Base-by-base conservation (phyloP, 306 rosid species). In the Vigna reflexopilosa region DNA sequence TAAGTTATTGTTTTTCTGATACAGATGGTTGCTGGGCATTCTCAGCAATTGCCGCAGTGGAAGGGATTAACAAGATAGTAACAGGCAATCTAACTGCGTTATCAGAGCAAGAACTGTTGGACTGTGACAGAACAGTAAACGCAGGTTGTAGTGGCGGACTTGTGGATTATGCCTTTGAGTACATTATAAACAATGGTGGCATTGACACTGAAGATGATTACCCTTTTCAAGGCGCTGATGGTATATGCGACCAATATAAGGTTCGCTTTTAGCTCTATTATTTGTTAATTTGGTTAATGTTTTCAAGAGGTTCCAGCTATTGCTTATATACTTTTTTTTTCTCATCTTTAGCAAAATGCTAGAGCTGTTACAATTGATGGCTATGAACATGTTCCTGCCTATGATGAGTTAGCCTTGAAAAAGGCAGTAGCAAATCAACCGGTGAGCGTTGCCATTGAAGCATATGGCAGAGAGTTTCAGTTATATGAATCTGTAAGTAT, bases 1-100 rank as follows among this genome's bases (percentile, higher is more conserved):
- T 15, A 32, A 9, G 22, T 62, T 11, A 42, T 1, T 24, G 1
- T 68, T 15, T 20, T 67, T 12, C 47, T 24, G 7, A 51, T 83
- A 84, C 71, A 94, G 98, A 94, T 89, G 88, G 98, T 70, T 92
- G 96, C 88, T 92, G 98, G 98, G 97, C 98, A 30, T 94, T 92
- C 86, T 84, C 98, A 40, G 82, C 96, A 7, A 36, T 90, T 32
- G 54, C 85, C 42, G 84, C 98, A 0, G 96, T 94, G 20, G 98
- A 94, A 87, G 97, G 96, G 26, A 84, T 94, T 69, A 94, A 92
- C 57, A 79, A 92, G 91, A 83, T 92, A 47, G 94, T 90, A n/a
- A 90, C 98, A 0, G 97, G 93, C 0, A 87, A 89, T 36, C 85
- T 94, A 58, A 40, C 91, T 79, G 82, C 94, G 56, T 81, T 94